Evolutionary conservation across 2,329 filamentous ascomycete genomes (phyloP).

Genomic region (Grosmannia penicillata): DNA sequence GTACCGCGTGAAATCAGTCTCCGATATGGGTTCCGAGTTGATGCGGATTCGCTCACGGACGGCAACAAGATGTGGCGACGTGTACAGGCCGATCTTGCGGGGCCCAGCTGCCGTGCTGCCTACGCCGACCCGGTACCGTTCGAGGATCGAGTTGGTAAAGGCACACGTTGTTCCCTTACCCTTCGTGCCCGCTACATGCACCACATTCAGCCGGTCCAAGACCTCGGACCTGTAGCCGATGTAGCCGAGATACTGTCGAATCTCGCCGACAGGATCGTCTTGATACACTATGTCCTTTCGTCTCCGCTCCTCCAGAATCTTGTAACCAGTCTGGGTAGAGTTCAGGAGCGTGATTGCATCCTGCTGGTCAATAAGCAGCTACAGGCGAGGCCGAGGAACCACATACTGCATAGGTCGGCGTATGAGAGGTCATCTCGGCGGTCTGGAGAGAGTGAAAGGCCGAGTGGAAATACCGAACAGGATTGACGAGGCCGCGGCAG

Average conservation of each 20-base stretch:
- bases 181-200: conserved; percentile 64
- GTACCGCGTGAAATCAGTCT: conserved; percentile 45
- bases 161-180: conserved; percentile 63
- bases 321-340: conserved; percentile 77
- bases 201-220: conserved; percentile 45
- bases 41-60: conserved; percentile 55
- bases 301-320: conserved; percentile 62
- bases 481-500: too few relatives aligned
- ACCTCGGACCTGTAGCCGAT: conserved; percentile 54
- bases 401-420: conserved; percentile 1
- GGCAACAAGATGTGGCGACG: conserved; percentile 52
- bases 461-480: not conserved
- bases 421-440: not conserved
- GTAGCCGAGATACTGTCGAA: conserved; percentile 60
- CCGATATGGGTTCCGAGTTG: conserved; percentile 40
- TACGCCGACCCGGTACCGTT: conserved; percentile 25
- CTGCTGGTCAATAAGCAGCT: conserved; percentile 26
- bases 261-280: conserved; percentile 53
- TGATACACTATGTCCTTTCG: conserved; percentile 57
- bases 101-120: conserved; percentile 13
- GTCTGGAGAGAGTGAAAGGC: not conserved
- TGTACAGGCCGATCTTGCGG: conserved; percentile 46
- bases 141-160: conserved; percentile 48
- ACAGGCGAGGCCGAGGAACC: not conserved
- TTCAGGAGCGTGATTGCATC: conserved; percentile 80